These are phyloP conservation scores for Aspergillus homomorphus DNA, from an alignment of 495 filamentous ascomycete species.

Conservation along the genomic window DNA sequence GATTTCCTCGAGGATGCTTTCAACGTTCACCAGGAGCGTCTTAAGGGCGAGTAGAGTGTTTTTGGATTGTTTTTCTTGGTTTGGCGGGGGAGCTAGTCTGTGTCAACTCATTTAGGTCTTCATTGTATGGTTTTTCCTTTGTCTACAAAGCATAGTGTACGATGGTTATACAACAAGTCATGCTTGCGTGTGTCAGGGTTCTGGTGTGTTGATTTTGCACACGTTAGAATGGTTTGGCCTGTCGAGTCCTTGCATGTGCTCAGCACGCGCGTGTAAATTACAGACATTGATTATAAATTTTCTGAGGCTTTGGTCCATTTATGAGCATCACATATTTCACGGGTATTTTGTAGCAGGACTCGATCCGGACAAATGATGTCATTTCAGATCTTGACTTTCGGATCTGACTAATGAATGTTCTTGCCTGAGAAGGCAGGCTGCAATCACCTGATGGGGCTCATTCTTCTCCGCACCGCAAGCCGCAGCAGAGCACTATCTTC, in stretches of 20 bases:
- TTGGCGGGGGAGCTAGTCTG: slow-evolving; percentile 26
- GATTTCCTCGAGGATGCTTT: slow-evolving; percentile 79
- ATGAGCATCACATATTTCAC: background rate
- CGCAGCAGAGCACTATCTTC: slow-evolving; percentile 2
- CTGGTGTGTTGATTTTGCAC: slow-evolving; percentile 18
- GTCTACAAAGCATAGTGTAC: slow-evolving; percentile 21
- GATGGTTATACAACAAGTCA: slow-evolving; percentile 29
- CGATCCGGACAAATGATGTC: slow-evolving; percentile 16
- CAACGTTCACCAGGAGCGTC: slow-evolving; percentile 55
- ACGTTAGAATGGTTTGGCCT: slow-evolving; percentile 18
- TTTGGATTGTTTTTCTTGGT: slow-evolving; percentile 26
- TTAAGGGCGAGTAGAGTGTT: slow-evolving; percentile 51
- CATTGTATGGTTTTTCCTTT: slow-evolving; percentile 33
- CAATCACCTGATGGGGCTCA: slow-evolving; percentile 31
- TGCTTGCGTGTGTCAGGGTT: slow-evolving; percentile 24
- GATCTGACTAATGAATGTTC: slow-evolving; percentile 21
- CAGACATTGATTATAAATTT: slow-evolving; percentile 21
- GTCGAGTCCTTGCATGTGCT: slow-evolving; percentile 24
- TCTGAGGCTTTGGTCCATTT: slow-evolving; percentile 1
- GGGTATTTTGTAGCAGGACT: background rate
- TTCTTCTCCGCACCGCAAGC: slow-evolving; percentile 21
- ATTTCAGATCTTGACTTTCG: slow-evolving; percentile 3
- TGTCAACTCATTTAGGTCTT: slow-evolving; percentile 27
- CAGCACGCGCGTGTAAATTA: slow-evolving; percentile 26
- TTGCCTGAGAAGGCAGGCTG: slow-evolving; percentile 22